Percentiles rank a stretch among this genome's conserved stretches.
These are phyloP conservation scores for Baorangia bicolor DNA, from an alignment of 768 basidiomycete genomes.

Conservation along the genomic window DNA sequence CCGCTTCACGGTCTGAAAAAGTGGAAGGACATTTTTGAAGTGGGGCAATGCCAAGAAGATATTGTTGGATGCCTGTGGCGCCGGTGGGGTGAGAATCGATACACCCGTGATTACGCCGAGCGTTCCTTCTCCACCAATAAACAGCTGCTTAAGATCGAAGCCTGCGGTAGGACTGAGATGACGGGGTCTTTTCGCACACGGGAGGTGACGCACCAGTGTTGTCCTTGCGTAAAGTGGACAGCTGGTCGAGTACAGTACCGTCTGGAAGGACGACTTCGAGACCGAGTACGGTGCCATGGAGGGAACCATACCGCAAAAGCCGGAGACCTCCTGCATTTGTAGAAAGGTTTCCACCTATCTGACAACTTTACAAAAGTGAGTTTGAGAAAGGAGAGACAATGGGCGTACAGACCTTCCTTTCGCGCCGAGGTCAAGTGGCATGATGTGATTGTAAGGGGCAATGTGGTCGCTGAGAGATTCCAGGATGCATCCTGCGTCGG, in stretches of 20 bases:
- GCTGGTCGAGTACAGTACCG: constrained; percentile 84
- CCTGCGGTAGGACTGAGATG: constrained; percentile 46
- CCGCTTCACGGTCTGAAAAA: constrained; percentile 78
- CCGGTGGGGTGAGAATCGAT: constrained; percentile 87
- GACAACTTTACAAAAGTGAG: constrained; percentile 59
- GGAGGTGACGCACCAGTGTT: constrained; percentile 72
- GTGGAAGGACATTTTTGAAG: constrained; percentile 82
- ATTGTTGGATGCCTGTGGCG: constrained; percentile 83
- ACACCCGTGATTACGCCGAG: constrained; percentile 94
- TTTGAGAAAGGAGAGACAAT: neutral
- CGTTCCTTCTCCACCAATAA: constrained; percentile 97
- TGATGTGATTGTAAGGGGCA: constrained; percentile 86
- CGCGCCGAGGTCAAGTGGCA: constrained; percentile 94
- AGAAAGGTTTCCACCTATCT: constrained; percentile 95
- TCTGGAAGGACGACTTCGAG: constrained; percentile 95
- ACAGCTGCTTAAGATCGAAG: constrained; percentile 97
- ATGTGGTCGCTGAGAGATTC: constrained; percentile 86
- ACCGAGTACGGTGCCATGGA: constrained; percentile 93
- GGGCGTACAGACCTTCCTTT: constrained; percentile 77
- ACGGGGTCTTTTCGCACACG: neutral
- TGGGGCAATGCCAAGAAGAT: constrained; percentile 86
- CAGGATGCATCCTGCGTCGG: constrained; percentile 93
- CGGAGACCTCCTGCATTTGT: constrained; percentile 98
- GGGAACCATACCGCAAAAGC: constrained; percentile 88
- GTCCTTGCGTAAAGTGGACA: constrained; percentile 92